A percentile compares a stretch with the other conserved stretches of the same genome.
phyloP scores from a whole-genome alignment of 2,329 filamentous ascomycete genomes.

The Fusarium pseudoanthophilum region DNA sequence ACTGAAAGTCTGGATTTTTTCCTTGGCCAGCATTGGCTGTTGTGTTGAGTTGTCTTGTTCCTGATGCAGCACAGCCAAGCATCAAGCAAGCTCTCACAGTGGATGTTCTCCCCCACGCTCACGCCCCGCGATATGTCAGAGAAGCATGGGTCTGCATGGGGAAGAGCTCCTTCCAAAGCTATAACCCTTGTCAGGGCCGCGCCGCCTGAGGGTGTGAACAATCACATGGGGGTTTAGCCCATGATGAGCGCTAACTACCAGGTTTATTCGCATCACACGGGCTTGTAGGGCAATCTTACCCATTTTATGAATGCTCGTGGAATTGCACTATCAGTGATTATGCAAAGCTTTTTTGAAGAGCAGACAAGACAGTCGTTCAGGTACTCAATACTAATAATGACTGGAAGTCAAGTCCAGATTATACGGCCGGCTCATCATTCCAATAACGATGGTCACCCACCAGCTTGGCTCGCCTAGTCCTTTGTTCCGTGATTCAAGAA shows the following conservation, averaged over 20 bases:
- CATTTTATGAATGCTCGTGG: neutral
- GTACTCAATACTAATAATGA: neutral
- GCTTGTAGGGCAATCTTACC: neutral
- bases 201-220: slow-evolving; percentile 19
- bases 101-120: slow-evolving; percentile 31
- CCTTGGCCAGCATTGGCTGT: neutral
- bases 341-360: slow-evolving; percentile 1
- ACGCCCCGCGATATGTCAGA: slow-evolving; percentile 35
- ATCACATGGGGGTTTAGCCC: slow-evolving; percentile 15
- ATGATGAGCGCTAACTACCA: slow-evolving; percentile 15
- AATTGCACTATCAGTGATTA: neutral
- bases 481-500: slow-evolving; percentile 5
- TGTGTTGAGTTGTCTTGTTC: neutral
- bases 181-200: slow-evolving; percentile 19
- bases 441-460: neutral
- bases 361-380: neutral
- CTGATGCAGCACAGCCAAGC: slow-evolving; percentile 11
- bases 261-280: slow-evolving; percentile 11
- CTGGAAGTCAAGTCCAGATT: neutral
- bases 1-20: neutral
- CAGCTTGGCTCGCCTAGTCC: neutral
- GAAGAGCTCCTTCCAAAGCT: slow-evolving; percentile 21
- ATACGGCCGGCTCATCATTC: neutral
- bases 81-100: neutral
- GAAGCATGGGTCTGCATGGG: slow-evolving; percentile 30